phyloP scores from a whole-genome alignment of 2,329 filamentous ascomycete genomes.

The Penicillium sp. region DNA sequence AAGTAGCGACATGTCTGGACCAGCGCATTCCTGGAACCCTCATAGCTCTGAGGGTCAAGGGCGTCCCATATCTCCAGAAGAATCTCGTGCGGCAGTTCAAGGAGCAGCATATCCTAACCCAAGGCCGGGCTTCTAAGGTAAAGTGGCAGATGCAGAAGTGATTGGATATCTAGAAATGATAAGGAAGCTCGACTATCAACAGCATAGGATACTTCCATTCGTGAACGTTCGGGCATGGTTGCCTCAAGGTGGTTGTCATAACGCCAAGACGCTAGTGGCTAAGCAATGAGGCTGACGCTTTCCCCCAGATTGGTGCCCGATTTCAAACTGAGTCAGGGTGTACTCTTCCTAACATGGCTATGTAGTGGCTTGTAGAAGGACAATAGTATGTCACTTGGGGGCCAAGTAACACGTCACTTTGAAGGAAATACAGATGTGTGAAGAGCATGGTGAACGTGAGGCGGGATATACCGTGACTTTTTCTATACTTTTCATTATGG shows the following conservation, averaged over 20 bases:
- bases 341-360: no score
- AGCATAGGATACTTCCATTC: neutral
- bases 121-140: neutral
- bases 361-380: neutral
- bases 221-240: neutral
- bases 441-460: neutral
- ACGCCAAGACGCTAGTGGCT: neutral
- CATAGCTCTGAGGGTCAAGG: neutral
- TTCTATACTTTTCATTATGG: neutral
- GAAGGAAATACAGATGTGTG: neutral
- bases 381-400: neutral
- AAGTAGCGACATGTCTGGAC: constrained; percentile 5
- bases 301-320: neutral
- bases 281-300: neutral
- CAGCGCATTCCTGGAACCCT: constrained; percentile 1
- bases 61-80: constrained; percentile 8
- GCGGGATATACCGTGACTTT: neutral
- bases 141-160: neutral
- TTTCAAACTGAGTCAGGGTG: neutral
- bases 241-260: neutral
- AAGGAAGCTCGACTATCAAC: neutral
- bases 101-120: neutral
- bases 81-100: constrained; percentile 8
- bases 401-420: neutral
- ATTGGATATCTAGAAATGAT: neutral